A percentile compares a stretch with the other conserved stretches of the same genome.
These are phyloP conservation scores for Flaveria linearis DNA, from an alignment of 129 eudicot species.

Conservation along the genomic window DNA sequence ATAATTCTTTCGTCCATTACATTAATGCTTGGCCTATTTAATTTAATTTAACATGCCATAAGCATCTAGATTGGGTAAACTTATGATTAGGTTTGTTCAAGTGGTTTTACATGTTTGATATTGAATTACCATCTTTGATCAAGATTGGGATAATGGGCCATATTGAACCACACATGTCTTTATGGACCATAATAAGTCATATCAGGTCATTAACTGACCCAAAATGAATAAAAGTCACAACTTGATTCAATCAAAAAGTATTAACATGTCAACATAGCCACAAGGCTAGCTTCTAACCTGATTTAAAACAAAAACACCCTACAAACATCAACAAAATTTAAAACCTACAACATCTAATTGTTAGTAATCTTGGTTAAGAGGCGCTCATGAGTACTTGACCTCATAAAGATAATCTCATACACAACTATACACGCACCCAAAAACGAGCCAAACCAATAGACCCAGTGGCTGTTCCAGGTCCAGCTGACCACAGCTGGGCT, in stretches of 20 bases:
- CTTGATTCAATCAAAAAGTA: conserved; percentile 18
- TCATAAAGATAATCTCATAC: conserved; percentile 43
- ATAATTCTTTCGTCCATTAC: too few species aligned
- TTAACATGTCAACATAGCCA: conserved; percentile 28
- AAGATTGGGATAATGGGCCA: too few species aligned
- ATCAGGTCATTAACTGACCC: too few species aligned
- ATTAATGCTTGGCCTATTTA: too few species aligned
- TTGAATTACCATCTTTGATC: too few species aligned
- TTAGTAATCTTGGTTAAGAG: conserved; percentile 45
- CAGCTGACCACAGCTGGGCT: conserved; percentile 62
- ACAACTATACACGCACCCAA: conserved; percentile 47
- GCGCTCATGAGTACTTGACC: conserved; percentile 42
- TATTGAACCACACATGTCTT: too few species aligned
- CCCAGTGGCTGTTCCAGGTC: conserved; percentile 59
- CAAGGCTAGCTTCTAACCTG: conserved; percentile 25
- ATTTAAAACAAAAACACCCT: conserved; percentile 35
- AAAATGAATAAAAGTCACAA: too few species aligned
- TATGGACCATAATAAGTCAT: too few species aligned
- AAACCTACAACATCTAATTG: conserved; percentile 18
- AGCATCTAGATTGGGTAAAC: too few species aligned
- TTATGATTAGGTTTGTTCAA: too few species aligned
- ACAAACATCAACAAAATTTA: conserved; percentile 9
- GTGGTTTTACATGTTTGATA: too few species aligned
- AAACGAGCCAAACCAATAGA: conserved; percentile 58
- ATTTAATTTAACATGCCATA: too few species aligned